These are phyloP conservation scores for Rhizopogon sp. DNA, from an alignment of 768 basidiomycete species.

Conservation along the genomic window DNA sequence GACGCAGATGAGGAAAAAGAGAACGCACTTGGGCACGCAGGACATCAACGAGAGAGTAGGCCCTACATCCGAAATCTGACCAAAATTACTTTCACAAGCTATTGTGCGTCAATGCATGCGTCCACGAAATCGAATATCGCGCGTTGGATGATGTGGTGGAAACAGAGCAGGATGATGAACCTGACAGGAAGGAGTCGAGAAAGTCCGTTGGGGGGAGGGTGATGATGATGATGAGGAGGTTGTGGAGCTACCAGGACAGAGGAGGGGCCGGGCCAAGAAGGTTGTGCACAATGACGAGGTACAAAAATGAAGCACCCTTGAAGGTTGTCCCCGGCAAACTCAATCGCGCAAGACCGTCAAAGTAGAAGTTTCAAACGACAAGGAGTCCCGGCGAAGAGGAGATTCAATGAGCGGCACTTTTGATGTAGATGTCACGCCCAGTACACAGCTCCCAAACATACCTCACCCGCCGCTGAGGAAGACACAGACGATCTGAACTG, in stretches of 20 bases:
- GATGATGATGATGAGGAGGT: slow-evolving; percentile 27
- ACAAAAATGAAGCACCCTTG: slow-evolving; percentile 4
- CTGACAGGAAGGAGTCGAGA: slow-evolving; percentile 51
- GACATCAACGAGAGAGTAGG: slow-evolving; percentile 24
- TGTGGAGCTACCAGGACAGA: slow-evolving; percentile 8
- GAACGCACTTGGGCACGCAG: slow-evolving; percentile 25
- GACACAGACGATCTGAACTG: slow-evolving; percentile 18
- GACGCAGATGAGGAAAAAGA: slow-evolving; percentile 39
- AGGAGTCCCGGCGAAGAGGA: slow-evolving; percentile 2
- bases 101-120: background rate
- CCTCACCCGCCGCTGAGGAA: background rate
- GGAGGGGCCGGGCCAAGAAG: slow-evolving; percentile 4
- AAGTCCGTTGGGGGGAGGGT: slow-evolving; percentile 32
- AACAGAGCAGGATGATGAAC: no score
- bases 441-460: background rate
- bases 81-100: slow-evolving; percentile 28
- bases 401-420: background rate
- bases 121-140: slow-evolving; percentile 27
- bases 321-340: slow-evolving; percentile 11
- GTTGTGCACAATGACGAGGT: slow-evolving; percentile 3
- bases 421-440: slow-evolving; percentile 9
- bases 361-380: slow-evolving; percentile 6
- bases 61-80: slow-evolving; percentile 9
- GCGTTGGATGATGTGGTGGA: slow-evolving; percentile 51
- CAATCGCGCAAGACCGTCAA: slow-evolving; percentile 8